Percentiles rank a stretch among this genome's conserved stretches.
Evolutionary conservation across 257 asterid genomes (phyloP).

Genomic region (Nicotiana noctiflora): DNA sequence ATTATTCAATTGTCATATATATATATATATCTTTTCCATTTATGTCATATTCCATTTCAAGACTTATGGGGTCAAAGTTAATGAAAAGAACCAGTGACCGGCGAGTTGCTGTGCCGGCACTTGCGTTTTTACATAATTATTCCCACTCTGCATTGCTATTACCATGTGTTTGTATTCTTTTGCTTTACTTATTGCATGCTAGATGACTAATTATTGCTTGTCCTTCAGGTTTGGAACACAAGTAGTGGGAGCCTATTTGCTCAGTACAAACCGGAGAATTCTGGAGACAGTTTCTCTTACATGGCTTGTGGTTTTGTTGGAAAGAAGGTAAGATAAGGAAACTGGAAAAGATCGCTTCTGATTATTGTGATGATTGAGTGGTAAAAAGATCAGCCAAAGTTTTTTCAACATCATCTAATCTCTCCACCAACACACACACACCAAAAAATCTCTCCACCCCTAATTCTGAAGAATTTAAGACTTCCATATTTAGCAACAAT

Average conservation of each 20-base stretch:
- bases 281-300: constrained; percentile 15
- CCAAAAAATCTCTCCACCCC: background rate
- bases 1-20: background rate
- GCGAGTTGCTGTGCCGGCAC: background rate
- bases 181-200: background rate
- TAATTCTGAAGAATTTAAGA: background rate
- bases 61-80: background rate
- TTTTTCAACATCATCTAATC: background rate
- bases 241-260: constrained; percentile 20
- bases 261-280: constrained; percentile 20
- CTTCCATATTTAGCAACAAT: background rate
- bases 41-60: background rate
- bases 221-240: constrained; percentile 30
- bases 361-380: background rate
- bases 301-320: constrained; percentile 20
- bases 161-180: background rate
- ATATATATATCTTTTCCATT: background rate
- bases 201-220: background rate
- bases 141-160: background rate
- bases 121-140: background rate
- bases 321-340: constrained; percentile 21
- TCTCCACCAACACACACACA: background rate
- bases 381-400: background rate
- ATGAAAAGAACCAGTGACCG: background rate
- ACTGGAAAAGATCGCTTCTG: background rate